These are phyloP conservation scores for Rhizophagus clarus DNA, from an alignment of 192 early-diverging fungal species.

Conservation along the genomic window DNA sequence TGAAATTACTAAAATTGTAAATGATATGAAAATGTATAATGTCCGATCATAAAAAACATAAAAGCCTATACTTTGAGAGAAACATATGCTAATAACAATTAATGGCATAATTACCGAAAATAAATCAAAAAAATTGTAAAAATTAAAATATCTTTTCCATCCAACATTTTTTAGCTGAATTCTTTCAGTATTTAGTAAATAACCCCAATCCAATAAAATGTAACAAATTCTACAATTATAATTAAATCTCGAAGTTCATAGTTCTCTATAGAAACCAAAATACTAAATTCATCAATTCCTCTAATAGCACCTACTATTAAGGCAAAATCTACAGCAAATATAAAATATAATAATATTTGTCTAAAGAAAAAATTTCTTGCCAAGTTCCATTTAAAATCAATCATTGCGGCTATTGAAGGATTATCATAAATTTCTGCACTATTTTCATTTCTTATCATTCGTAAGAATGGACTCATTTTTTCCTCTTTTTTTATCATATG, in stretches of 20 bases:
- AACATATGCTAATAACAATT: too few relatives aligned
- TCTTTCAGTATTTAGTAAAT: neutral
- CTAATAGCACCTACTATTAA: too few relatives aligned
- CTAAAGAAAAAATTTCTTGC: neutral
- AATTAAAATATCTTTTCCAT: neutral
- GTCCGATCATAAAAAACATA: too few relatives aligned
- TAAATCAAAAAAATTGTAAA: slow-evolving; percentile 15
- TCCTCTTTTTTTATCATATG: neutral
- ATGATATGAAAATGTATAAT: too few relatives aligned
- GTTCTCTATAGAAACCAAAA: too few relatives aligned
- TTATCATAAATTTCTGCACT: neutral
- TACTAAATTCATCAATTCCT: too few relatives aligned
- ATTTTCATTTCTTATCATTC: neutral
- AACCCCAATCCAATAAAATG: neutral
- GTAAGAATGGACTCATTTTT: neutral
- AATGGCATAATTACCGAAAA: neutral
- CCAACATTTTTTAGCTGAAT: neutral
- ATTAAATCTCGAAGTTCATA: too few relatives aligned
- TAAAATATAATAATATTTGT: neutral
- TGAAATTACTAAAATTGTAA: neutral
- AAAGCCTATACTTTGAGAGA: too few relatives aligned
- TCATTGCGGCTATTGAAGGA: slow-evolving; percentile 7
- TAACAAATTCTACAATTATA: too few relatives aligned
- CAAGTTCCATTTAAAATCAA: slow-evolving; percentile 9
- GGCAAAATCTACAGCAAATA: neutral